Evolutionary conservation across 495 filamentous ascomycete species (phyloP), one percentile per base, ranked within the genome.

Genomic region (Aspergillus panamensis): DNA sequence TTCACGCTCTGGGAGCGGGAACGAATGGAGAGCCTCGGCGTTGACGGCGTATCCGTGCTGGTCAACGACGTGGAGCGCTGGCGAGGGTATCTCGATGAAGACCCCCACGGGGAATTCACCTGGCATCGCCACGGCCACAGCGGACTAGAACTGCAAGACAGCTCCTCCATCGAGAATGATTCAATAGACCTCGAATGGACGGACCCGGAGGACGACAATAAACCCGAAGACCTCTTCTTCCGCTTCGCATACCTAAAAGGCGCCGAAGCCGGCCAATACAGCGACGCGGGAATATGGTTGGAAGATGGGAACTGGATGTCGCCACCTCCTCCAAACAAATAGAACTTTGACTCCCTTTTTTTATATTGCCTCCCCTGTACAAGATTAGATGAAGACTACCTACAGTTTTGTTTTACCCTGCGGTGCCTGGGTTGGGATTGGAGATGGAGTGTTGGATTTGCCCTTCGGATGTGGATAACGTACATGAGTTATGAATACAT

Each of bases 61-160:
- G 87, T 98, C 21, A 96, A 98, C 66, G 94, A 98, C 59, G 94
- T 98, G 0, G 94, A 98, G 70, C 77, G 92, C 56, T 93, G 84
- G 71, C 73, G 86, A 9, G 81, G 80, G 7, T 91, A 82, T 57
- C 55, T 79, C 3, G 78, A 81, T 48, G 78, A 82, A 51, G 74
- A 77, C 53, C 60, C 67, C 31, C 47, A 37, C 7, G 75, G 76
- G 4, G 73, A 76, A 49, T 79, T 79, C 37, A 77, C 71, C 17
- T 79, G 76, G 76, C 73, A 74, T 51, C 74, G 76, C 12, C 74
- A 74, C 60, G 76, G 76, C 12, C 73, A 75, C 51, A 67, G 65
- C 8, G 76, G 76, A 12, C 55, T 79, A 37, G 74, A 77, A 39
- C 61, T 79, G 14, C 59, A 61, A 16, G 62, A 71, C 54, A 25